Conservation (phyloP, 2,329 filamentous ascomycete species). For the Cordyceps tenuipes region DNA sequence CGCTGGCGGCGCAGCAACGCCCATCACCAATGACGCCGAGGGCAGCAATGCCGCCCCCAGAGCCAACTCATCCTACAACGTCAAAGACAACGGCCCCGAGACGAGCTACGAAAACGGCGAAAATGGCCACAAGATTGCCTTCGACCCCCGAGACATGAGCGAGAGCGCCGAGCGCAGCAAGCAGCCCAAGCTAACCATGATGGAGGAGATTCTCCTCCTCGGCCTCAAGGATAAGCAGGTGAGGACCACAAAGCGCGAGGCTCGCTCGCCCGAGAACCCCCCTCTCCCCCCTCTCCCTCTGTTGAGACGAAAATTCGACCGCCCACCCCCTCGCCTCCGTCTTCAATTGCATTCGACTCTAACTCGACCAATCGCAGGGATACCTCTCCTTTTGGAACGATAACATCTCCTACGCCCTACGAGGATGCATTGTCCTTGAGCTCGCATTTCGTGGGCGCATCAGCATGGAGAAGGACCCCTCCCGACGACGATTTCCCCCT, state of each 20-base stretch:
- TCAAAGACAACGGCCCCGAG: slow-evolving; percentile 50
- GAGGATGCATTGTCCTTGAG: slow-evolving; percentile 97
- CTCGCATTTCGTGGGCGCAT: slow-evolving; percentile 91
- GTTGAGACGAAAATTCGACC: not conserved
- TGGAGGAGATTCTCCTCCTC: slow-evolving; percentile 95
- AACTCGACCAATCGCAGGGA: slow-evolving; percentile 47
- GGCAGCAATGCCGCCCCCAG: slow-evolving; percentile 47
- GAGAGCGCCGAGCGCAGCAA: slow-evolving; percentile 94
- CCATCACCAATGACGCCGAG: slow-evolving; percentile 41
- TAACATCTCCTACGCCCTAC: slow-evolving; percentile 96
- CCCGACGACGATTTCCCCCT: slow-evolving; percentile 82
- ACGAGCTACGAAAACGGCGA: slow-evolving; percentile 88
- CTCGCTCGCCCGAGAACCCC: too few relatives aligned
- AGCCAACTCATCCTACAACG: slow-evolving; percentile 37
- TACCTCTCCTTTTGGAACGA: slow-evolving; percentile 99
- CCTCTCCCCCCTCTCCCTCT: not conserved
- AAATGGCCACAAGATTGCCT: slow-evolving; percentile 98
- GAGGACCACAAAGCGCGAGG: slow-evolving; percentile 20
- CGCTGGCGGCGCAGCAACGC: slow-evolving; percentile 55
- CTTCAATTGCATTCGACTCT: not conserved
- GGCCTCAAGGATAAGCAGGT: slow-evolving; percentile 99
- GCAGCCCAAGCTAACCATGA: slow-evolving; percentile 95
- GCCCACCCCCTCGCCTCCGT: not conserved
- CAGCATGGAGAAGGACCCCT: slow-evolving; percentile 96
- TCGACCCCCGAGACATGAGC: slow-evolving; percentile 92